Percentiles rank a stretch among this genome's conserved stretches.
These are phyloP conservation scores for Avena insularis DNA, from an alignment of 176 grass and related monocot genomes.

Conservation along the genomic window DNA sequence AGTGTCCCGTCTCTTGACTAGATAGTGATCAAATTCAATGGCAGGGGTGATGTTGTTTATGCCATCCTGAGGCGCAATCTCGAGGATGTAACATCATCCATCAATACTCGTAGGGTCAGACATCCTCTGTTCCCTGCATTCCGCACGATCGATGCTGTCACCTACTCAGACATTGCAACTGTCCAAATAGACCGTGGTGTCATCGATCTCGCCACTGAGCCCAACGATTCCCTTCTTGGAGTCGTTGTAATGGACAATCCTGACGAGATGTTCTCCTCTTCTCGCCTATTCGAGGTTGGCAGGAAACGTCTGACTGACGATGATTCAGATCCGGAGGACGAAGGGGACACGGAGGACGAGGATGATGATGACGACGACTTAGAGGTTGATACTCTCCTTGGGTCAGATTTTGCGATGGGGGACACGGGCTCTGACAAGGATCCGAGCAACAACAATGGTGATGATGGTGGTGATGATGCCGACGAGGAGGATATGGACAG, in stretches of 20 bases:
- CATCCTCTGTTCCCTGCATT: constrained; percentile 91
- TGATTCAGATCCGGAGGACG: constrained; percentile 94
- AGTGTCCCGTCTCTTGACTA: constrained; percentile 93
- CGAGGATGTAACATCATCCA: constrained; percentile 77
- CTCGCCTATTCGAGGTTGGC: constrained; percentile 87
- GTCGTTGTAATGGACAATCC: constrained; percentile 90
- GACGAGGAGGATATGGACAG: constrained; percentile 59
- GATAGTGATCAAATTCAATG: constrained; percentile 94
- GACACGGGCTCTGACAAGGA: constrained; percentile 75
- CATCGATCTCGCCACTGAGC: constrained; percentile 82
- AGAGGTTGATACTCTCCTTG: constrained; percentile 56
- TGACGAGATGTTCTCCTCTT: constrained; percentile 84
- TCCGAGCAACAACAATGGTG: constrained; percentile 42
- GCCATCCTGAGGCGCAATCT: constrained; percentile 88
- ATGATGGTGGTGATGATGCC: constrained; percentile 50
- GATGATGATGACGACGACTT: constrained; percentile 84
- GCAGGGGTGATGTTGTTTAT: constrained; percentile 85
- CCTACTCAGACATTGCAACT: constrained; percentile 87
- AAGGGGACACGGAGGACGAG: constrained; percentile 69
- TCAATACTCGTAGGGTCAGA: constrained; percentile 76
- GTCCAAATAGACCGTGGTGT: constrained; percentile 92
- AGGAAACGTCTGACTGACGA: constrained; percentile 87
- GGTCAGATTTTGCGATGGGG: constrained; percentile 42
- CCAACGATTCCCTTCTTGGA: constrained; percentile 82
- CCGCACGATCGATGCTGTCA: constrained; percentile 88